A percentile compares a stretch with the other conserved stretches of the same genome.
Conservation (phyloP, 768 basidiomycete genomes). For the Panus rudis region DNA sequence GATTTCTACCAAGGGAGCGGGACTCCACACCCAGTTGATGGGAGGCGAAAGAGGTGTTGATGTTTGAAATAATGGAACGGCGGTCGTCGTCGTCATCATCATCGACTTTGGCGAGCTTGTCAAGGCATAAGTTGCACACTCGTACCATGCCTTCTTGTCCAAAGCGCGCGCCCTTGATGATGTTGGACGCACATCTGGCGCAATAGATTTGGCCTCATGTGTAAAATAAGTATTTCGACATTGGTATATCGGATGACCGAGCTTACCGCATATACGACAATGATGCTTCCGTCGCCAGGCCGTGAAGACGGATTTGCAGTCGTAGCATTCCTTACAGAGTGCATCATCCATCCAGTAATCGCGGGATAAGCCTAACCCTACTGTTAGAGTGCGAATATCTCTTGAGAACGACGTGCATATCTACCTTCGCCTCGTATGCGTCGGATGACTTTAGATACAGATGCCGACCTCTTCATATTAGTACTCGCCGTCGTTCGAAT, state of each 20-base stretch:
- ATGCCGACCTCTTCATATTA: slow-evolving; percentile 67
- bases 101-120: slow-evolving; percentile 81
- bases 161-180: slow-evolving; percentile 90
- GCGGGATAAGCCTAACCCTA: slow-evolving; percentile 62
- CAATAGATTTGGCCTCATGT: slow-evolving; percentile 90
- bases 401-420: slow-evolving; percentile 9
- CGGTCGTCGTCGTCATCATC: slow-evolving; percentile 88
- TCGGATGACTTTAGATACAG: slow-evolving; percentile 88
- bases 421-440: slow-evolving; percentile 85
- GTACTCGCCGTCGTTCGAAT: slow-evolving; percentile 54
- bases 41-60: slow-evolving; percentile 64
- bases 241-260: background rate
- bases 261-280: slow-evolving; percentile 89
- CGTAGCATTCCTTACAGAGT: slow-evolving; percentile 91
- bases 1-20: slow-evolving; percentile 23
- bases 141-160: slow-evolving; percentile 94
- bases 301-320: slow-evolving; percentile 91
- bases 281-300: slow-evolving; percentile 96
- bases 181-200: slow-evolving; percentile 92
- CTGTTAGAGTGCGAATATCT: background rate
- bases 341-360: slow-evolving; percentile 99
- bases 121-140: slow-evolving; percentile 93
- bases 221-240: background rate
- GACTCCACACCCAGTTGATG: slow-evolving; percentile 61
- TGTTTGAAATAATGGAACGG: slow-evolving; percentile 70